Evolutionary conservation across 2,329 filamentous ascomycete species (phyloP).

Genomic region (Aspergillus jensenii): DNA sequence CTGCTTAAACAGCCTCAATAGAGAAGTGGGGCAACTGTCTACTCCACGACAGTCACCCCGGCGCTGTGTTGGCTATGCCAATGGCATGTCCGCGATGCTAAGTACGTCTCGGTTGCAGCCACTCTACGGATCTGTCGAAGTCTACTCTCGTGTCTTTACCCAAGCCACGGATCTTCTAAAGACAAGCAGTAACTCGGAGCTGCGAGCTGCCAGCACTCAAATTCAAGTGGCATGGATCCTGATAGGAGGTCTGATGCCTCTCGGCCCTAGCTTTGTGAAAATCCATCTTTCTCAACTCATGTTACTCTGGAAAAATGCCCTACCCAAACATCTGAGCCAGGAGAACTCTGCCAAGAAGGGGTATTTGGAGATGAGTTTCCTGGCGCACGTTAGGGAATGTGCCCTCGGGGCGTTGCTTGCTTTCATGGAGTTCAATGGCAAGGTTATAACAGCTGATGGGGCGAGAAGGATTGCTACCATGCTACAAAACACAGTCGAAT

Average conservation of each 20-base stretch:
- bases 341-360: conserved; percentile 84
- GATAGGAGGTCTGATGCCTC: conserved; percentile 92
- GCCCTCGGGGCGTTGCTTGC: conserved; percentile 87
- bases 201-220: conserved; percentile 88
- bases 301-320: conserved; percentile 92
- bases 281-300: conserved; percentile 94
- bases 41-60: conserved; percentile 75
- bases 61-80: conserved; percentile 84
- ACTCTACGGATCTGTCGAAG: conserved; percentile 90
- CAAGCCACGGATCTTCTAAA: conserved; percentile 92
- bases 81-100: conserved; percentile 85
- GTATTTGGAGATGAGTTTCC: conserved; percentile 83
- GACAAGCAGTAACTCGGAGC: conserved; percentile 84
- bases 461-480: conserved; percentile 89
- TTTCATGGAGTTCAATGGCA: conserved; percentile 90
- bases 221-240: conserved; percentile 98
- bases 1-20: conserved; percentile 90
- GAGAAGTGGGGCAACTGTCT: conserved; percentile 77
- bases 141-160: conserved; percentile 86
- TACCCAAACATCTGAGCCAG: conserved; percentile 90
- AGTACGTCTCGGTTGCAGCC: conserved; percentile 87
- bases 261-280: conserved; percentile 97
- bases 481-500: conserved; percentile 91
- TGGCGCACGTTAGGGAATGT: conserved; percentile 93
- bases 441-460: conserved; percentile 87